Percentiles rank a stretch among this genome's conserved stretches.
Evolutionary conservation across 805 yeast genomes (phyloP).

Genomic region (Candida adriatica): DNA sequence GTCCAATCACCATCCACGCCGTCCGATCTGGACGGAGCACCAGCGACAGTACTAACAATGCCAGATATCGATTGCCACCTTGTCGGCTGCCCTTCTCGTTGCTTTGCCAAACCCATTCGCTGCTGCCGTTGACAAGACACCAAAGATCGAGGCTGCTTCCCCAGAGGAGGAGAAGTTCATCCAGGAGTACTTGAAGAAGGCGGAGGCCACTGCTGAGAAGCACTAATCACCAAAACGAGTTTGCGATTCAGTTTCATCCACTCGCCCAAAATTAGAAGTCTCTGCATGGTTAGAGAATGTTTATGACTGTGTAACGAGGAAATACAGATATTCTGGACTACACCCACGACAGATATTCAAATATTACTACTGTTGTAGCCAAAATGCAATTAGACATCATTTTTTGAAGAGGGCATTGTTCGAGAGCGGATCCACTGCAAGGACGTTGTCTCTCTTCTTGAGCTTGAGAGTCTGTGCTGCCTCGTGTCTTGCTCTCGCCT

Average conservation of each 20-base stretch:
- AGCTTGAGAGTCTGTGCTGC: constrained; percentile 72
- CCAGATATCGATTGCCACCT: constrained; percentile 72
- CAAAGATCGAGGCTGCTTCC: constrained; percentile 65
- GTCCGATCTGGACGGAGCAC: not conserved
- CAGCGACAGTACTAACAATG: constrained; percentile 2
- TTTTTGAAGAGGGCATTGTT: constrained; percentile 66
- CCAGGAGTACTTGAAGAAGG: constrained; percentile 52
- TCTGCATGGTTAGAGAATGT: constrained; percentile 6
- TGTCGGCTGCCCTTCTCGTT: constrained; percentile 58
- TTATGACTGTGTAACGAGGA: constrained; percentile 8
- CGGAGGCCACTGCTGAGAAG: constrained; percentile 27
- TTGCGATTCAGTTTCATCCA: no score
- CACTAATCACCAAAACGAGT: constrained; percentile 22
- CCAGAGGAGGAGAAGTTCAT: constrained; percentile 90
- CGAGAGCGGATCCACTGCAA: constrained; percentile 77
- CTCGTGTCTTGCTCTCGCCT: constrained; percentile 71
- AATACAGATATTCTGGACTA: constrained; percentile 7
- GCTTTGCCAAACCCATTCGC: constrained; percentile 65
- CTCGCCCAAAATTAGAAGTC: no score
- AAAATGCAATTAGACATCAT: not conserved
- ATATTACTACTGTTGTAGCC: not conserved
- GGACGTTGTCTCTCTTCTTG: constrained; percentile 65
- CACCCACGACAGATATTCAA: not conserved
- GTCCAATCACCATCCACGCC: not conserved
- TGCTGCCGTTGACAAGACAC: constrained; percentile 35